These are phyloP conservation scores for Pseudocercospora eumusae DNA, from an alignment of 2,329 filamentous ascomycete species.

Conservation along the genomic window DNA sequence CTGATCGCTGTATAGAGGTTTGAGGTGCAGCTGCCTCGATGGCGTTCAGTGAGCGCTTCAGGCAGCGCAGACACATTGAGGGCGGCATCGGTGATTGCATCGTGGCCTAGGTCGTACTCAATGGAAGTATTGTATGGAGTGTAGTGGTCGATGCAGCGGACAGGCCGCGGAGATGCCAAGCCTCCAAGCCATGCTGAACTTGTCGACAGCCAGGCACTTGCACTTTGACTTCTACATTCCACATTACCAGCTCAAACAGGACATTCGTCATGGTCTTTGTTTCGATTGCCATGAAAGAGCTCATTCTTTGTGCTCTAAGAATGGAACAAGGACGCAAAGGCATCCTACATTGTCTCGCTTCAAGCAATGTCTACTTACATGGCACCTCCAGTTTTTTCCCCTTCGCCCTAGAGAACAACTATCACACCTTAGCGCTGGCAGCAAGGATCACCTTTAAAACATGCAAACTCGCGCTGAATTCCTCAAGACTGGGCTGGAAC, in stretches of 20 bases:
- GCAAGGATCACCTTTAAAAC: neutral
- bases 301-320: neutral
- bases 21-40: constrained; percentile 14
- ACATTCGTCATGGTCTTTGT: neutral
- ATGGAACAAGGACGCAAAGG: neutral
- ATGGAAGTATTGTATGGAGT: neutral
- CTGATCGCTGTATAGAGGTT: constrained; percentile 28
- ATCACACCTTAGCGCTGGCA: constrained; percentile 11
- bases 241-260: neutral
- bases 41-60: constrained; percentile 28
- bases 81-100: constrained; percentile 30
- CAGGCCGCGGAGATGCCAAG: neutral
- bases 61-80: constrained; percentile 33
- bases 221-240: no score
- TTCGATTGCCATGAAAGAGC: neutral
- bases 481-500: constrained; percentile 18
- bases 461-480: constrained; percentile 13
- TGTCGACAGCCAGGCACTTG: neutral
- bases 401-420: neutral
- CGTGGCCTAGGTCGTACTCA: neutral
- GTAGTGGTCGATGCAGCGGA: neutral
- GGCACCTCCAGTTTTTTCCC: neutral
- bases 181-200: neutral
- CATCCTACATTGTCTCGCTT: neutral
- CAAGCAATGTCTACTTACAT: neutral